phyloP scores from a whole-genome alignment of 148 eudicot genomes.

The Rhododendron williamsianum region DNA sequence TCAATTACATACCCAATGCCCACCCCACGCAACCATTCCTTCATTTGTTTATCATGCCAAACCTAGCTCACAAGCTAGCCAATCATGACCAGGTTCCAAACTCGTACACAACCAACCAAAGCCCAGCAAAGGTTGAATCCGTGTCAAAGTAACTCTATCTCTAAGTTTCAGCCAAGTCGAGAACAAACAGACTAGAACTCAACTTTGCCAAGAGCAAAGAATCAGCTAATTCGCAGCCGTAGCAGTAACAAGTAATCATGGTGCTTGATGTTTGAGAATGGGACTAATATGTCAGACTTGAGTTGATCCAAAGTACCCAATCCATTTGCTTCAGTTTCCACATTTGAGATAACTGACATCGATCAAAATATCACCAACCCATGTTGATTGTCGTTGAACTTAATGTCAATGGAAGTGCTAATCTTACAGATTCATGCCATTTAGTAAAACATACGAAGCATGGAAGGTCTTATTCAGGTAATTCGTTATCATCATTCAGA shows the following conservation, averaged over 20 bases:
- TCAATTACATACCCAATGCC: neutral
- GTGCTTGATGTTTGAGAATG: neutral
- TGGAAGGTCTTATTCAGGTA: neutral
- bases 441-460: neutral
- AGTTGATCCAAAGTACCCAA: neutral
- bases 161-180: neutral
- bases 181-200: neutral
- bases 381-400: neutral
- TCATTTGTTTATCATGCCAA: neutral
- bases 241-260: neutral
- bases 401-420: neutral
- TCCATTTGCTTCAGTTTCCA: neutral
- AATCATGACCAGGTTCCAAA: neutral
- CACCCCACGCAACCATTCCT: neutral
- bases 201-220: neutral
- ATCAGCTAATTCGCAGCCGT: neutral
- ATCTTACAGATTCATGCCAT: neutral
- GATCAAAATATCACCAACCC: neutral
- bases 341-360: neutral
- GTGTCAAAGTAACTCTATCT: neutral
- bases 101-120: neutral
- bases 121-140: neutral
- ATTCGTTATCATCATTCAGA: neutral
- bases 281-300: neutral
- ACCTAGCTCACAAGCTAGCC: neutral